Conservation (phyloP, 108 stramenopile species). For the Skeletonema costatum region DNA sequence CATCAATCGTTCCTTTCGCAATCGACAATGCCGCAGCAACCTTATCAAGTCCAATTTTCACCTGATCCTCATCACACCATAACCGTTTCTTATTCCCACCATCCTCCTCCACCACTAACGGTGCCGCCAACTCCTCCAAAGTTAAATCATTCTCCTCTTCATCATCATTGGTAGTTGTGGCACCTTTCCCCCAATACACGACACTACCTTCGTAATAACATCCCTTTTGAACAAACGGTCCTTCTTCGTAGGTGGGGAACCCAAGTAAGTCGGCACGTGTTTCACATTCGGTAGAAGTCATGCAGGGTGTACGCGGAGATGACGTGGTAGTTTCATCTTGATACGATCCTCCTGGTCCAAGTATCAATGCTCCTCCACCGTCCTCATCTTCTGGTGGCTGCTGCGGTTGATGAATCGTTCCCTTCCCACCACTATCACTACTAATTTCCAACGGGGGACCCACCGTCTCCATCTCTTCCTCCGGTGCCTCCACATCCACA, state of each 20-base stretch:
- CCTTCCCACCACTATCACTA: not conserved
- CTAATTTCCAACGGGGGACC: too few relatives aligned
- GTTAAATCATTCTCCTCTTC: not conserved
- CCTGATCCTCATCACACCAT: not conserved
- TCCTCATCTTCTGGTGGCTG: not conserved
- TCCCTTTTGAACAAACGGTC: not conserved
- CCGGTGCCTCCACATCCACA: too few relatives aligned
- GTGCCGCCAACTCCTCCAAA: not conserved
- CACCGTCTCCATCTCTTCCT: too few relatives aligned
- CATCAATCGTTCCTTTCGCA: not conserved
- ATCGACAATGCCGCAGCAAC: not conserved
- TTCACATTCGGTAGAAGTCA: not conserved
- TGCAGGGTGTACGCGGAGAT: not conserved
- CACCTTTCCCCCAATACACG: not conserved
- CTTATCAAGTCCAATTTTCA: not conserved
- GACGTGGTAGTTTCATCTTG: not conserved
- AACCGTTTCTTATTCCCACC: not conserved
- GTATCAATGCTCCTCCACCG: not conserved
- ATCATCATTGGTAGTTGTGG: conserved; percentile 2
- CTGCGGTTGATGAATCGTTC: not conserved
- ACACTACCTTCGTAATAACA: not conserved
- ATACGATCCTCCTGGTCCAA: not conserved
- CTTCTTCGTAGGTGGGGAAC: not conserved
- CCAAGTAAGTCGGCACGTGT: not conserved
- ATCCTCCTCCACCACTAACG: not conserved